Base-by-base conservation (phyloP, 805 yeast genomes). In the Wickerhamomyces xylosicus region DNA sequence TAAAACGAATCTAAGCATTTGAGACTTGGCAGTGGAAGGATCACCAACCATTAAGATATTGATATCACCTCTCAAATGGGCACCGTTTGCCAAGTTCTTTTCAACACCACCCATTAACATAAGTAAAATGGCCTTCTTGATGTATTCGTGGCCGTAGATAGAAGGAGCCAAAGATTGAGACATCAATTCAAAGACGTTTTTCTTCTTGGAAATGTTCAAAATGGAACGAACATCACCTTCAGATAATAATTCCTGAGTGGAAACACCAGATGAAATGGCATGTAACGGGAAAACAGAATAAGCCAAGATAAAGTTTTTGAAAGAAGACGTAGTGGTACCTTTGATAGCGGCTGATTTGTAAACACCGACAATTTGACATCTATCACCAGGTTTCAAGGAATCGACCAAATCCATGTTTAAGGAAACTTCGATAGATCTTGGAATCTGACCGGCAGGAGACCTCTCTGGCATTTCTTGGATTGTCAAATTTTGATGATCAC, bases 11-110 rank as follows among this genome's bases (percentile, higher is more conserved):
- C 97, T 73, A 46, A 92, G 71, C 67, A 92, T 79, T 64, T 92
- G 98, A 4, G 97, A 89, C 61, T 92, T 92, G 19, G 98, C 97
- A 15, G 98, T 92, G 8, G 97, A 86, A 13, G 98, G 98, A 60
- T 92, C 98, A 64, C 98, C 98, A 31, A 92, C 97, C 95, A 92
- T 84, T 38, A 92, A 68, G 40, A 92, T 70, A 57, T 92, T 92
- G 58, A 92, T 90, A 63, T 92, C 98, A 66, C 98, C 98, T 70
- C 98, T 82, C 54, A 92, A 77, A 63, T 92, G 97, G 4, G 97
- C 82, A 8, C 98, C 98, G 53, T 90, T 90, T 34, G 79, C 90
- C 51, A 92, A 67, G 59, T 90, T 90, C 62, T 90, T 90, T 53
- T 92, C 97, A 31, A 80, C 79, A 57, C 98, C 98, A 38, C 97